Percentiles rank a stretch among this genome's conserved stretches.
Evolutionary conservation across 306 rosid genomes (phyloP).

Genomic region (Begonia loranthoides): DNA sequence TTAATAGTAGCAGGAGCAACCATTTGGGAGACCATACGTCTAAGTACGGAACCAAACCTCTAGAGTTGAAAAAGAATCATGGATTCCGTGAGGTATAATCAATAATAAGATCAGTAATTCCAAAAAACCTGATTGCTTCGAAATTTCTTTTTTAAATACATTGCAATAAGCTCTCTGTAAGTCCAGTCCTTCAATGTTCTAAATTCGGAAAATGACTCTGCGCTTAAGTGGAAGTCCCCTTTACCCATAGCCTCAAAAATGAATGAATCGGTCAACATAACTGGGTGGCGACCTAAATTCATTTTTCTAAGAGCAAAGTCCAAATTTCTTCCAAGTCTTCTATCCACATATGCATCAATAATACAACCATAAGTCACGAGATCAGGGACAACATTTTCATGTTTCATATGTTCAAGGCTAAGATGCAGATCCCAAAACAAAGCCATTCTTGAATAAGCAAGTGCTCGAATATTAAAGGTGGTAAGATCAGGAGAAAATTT

Average conservation of each 20-base stretch:
- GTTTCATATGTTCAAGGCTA: slow-evolving; percentile 74
- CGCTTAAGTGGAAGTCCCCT: slow-evolving; percentile 70
- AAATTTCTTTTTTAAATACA: slow-evolving; percentile 48
- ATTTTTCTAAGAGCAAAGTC: slow-evolving; percentile 49
- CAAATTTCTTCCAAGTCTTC: slow-evolving; percentile 62
- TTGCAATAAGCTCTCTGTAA: slow-evolving; percentile 34
- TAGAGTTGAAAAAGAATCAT: not conserved
- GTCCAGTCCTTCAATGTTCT: slow-evolving; percentile 40
- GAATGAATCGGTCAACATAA: slow-evolving; percentile 43
- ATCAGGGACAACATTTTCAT: slow-evolving; percentile 56
- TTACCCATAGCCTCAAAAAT: slow-evolving; percentile 87
- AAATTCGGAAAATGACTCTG: slow-evolving; percentile 70
- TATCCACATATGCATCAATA: slow-evolving; percentile 67
- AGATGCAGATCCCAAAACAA: slow-evolving; percentile 93
- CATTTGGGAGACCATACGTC: too few relatives aligned
- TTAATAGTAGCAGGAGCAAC: too few relatives aligned
- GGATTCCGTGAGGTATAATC: not conserved
- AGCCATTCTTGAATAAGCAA: slow-evolving; percentile 89
- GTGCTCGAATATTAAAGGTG: slow-evolving; percentile 67
- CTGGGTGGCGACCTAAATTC: slow-evolving; percentile 40
- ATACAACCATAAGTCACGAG: slow-evolving; percentile 85
- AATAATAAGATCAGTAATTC: slow-evolving; percentile 41
- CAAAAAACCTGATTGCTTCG: slow-evolving; percentile 69
- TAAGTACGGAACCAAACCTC: not conserved
- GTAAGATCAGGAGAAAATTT: slow-evolving; percentile 71